phyloP scores from a whole-genome alignment of 306 rosid genomes.

The Rosa persica region DNA sequence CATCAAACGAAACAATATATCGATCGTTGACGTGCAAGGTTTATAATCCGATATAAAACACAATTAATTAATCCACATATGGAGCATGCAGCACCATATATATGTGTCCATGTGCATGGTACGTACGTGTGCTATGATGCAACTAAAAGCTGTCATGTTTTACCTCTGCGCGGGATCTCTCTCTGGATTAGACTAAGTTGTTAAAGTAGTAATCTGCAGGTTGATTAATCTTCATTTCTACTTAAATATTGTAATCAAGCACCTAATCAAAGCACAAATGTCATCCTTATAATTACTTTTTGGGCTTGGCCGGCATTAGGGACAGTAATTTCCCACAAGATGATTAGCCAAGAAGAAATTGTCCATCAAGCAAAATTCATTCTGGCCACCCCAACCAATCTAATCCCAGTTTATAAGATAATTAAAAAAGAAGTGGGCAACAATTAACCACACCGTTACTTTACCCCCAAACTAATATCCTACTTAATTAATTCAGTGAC shows the following conservation, averaged over 20 bases:
- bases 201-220: conserved; percentile 17
- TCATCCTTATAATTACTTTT: conserved; percentile 1
- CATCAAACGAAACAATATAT: too few relatives aligned
- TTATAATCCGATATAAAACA: background rate
- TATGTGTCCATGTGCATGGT: too few relatives aligned
- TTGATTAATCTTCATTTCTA: conserved; percentile 18
- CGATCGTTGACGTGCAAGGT: background rate
- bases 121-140: background rate
- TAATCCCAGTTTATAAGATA: conserved; percentile 10
- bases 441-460: conserved; percentile 39
- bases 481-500: conserved; percentile 29
- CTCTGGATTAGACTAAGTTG: conserved; percentile 11
- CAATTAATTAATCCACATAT: background rate
- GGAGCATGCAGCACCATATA: background rate
- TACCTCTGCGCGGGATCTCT: background rate
- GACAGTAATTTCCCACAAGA: conserved; percentile 20
- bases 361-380: conserved; percentile 4
- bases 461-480: conserved; percentile 28
- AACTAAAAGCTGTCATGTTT: background rate
- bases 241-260: conserved; percentile 29
- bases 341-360: background rate
- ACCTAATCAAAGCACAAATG: conserved; percentile 31
- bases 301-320: conserved; percentile 11
- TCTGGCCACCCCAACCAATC: conserved; percentile 4
- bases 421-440: background rate